Evolutionary conservation across 2,329 filamentous ascomycete species (phyloP).

Genomic region (Pyricularia pennisetigena): DNA sequence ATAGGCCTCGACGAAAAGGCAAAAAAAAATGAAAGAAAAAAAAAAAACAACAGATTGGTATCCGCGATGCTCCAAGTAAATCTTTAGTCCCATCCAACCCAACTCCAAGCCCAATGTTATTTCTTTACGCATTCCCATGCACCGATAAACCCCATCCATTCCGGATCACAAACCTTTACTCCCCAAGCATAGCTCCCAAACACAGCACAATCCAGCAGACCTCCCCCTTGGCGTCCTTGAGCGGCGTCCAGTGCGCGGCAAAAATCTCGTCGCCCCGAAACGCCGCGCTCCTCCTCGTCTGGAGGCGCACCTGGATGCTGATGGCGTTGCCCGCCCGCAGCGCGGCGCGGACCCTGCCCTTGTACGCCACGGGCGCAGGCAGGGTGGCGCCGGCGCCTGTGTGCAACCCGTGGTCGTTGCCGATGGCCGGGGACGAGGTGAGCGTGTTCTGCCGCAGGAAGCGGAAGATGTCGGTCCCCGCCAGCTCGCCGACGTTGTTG

Average conservation of each 20-base stretch:
- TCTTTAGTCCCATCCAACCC: too few species aligned
- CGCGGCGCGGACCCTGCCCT: slow-evolving; percentile 16
- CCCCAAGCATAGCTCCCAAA: slow-evolving; percentile 7
- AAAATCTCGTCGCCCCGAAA: slow-evolving; percentile 17
- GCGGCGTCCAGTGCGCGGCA: slow-evolving; percentile 14
- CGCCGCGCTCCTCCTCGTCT: slow-evolving; percentile 15
- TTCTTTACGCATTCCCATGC: too few species aligned
- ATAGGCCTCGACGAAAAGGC: too few species aligned
- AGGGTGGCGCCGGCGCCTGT: not conserved
- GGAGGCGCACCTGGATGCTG: slow-evolving; percentile 16
- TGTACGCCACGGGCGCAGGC: slow-evolving; percentile 12
- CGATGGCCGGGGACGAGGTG: not conserved
- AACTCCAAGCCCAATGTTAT: too few species aligned
- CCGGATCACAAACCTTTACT: not conserved
- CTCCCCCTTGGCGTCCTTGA: slow-evolving; percentile 13
- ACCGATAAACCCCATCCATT: not conserved
- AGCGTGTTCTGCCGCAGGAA: slow-evolving; percentile 17
- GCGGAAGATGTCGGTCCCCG: slow-evolving; percentile 16
- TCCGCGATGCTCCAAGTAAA: too few species aligned
- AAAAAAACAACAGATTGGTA: too few species aligned
- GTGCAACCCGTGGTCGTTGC: not conserved
- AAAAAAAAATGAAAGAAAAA: too few species aligned
- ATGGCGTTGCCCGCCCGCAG: slow-evolving; percentile 15
- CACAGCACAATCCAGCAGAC: slow-evolving; percentile 10
- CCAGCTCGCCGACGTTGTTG: slow-evolving; percentile 11